Base-by-base conservation (phyloP, 164 flowering plant species). In the Kingdonia uniflora region DNA sequence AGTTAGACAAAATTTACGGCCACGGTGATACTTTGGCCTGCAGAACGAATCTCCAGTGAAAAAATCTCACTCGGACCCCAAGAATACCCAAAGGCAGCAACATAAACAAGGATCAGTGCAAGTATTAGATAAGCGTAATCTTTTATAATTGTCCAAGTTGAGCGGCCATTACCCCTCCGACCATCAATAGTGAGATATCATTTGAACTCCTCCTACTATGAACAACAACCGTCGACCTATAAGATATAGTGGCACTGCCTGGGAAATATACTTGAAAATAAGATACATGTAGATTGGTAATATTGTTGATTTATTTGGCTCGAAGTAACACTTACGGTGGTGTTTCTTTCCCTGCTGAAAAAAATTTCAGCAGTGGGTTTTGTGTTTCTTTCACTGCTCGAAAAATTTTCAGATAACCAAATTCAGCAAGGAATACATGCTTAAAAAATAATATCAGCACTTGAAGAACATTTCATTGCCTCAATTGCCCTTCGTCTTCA, bases 171-270 rank as follows among this genome's bases (percentile, higher is more conserved):
- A 59, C 22, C 51, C 40, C 65, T 19, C 71, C 68, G 10, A 68
- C 25, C 37, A 48, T 42, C 19, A 68, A 0, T 21, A 62, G 71
- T 20, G 71, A 23, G 16, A 59, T n/a, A 68, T 15, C 71, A 68
- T 68, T 24, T 54, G 67, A 17, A 45, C 15, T 19, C 71, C 71
- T 26, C 71, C 71, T 5, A 51, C 14, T 6, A 68, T 54, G 16
- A 68, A 63, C 29, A 68, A 24, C 17, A 19, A 1, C 17, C 67
- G 33, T 20, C 71, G 21, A 1, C 71, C 68, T 2, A 59, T 13
- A 6, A 87, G 73, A 56, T 87, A 87, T 0, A 86, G 51, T 12
- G 95, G 95, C 2, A 80, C 83, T 5, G 88, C 42, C 95, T 85
- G 75, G 57, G 19, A 60, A 17, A 25, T 41, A 26, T 11, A 40